Conservation (phyloP, 192 early-diverging fungal species). For the Neocallimastix lanati region DNA sequence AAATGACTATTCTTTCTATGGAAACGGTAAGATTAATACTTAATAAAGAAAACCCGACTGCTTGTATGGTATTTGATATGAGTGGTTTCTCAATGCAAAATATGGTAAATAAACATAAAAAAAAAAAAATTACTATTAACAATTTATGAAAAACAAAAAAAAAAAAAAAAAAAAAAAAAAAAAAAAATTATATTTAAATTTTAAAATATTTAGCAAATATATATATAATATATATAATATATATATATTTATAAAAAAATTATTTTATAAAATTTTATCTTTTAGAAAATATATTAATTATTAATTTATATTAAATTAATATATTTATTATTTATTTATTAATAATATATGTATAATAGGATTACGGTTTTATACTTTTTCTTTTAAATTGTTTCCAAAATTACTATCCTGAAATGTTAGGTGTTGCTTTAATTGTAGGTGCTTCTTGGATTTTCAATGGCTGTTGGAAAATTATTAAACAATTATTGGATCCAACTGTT, state of each 20-base stretch:
- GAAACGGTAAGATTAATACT: constrained; percentile 35
- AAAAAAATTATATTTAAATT: too few species aligned
- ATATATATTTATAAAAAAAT: too few species aligned
- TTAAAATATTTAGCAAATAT: too few species aligned
- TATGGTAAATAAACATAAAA: too few species aligned
- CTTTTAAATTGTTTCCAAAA: constrained; percentile 16
- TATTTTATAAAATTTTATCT: too few species aligned
- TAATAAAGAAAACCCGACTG: constrained; percentile 28
- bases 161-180: too few species aligned
- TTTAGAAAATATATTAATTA: too few species aligned
- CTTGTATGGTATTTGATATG: constrained; percentile 60
- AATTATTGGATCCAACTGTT: constrained; percentile 76
- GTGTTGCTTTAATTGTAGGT: constrained; percentile 58
- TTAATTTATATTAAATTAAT: too few species aligned
- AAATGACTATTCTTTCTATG: constrained; percentile 8
- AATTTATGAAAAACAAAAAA: too few species aligned
- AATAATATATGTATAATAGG: not conserved
- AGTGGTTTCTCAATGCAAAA: constrained; percentile 52
- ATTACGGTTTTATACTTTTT: not conserved
- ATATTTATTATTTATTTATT: too few species aligned
- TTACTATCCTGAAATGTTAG: constrained; percentile 81
- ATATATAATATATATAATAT: too few species aligned
- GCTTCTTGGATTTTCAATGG: constrained; percentile 78
- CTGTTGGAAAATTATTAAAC: constrained; percentile 59
- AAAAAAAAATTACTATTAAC: too few species aligned